Conservation (phyloP, 768 basidiomycete species). For the Cystoderma amianthinum region DNA sequence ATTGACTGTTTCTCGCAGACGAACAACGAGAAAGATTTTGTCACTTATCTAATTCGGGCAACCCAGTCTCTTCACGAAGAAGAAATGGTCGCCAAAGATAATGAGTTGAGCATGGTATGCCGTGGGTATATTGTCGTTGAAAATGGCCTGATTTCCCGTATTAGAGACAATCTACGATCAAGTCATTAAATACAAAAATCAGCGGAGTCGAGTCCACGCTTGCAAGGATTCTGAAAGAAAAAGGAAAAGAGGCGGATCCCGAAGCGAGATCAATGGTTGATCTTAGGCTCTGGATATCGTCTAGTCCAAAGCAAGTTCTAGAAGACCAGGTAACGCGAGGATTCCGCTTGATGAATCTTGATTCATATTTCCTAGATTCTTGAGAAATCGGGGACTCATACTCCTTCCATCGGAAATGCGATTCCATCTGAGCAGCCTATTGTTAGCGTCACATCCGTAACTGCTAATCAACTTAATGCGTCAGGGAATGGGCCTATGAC, state of each 20-base stretch:
- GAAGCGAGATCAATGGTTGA: conserved; percentile 30
- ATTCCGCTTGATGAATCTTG: no score
- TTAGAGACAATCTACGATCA: conserved; percentile 43
- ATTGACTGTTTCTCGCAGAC: conserved; percentile 22
- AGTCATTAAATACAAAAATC: conserved; percentile 35
- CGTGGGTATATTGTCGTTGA: conserved; percentile 3
- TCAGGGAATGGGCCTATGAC: conserved; percentile 1
- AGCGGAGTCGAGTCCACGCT: conserved; percentile 37
- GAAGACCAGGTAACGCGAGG: not conserved
- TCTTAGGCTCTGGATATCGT: conserved; percentile 29
- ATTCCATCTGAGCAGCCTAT: not conserved
- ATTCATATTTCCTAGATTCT: not conserved
- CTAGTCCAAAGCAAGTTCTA: conserved; percentile 16
- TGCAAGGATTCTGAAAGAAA: conserved; percentile 35
- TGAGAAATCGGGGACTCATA: not conserved
- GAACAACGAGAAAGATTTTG: conserved; percentile 43
- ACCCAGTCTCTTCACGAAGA: conserved; percentile 44
- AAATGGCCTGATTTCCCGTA: conserved; percentile 4
- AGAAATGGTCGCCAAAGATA: conserved; percentile 43
- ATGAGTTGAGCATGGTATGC: conserved; percentile 48
- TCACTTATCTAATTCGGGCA: conserved; percentile 33
- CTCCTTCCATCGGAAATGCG: not conserved
- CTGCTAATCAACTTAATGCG: no score
- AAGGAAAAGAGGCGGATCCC: conserved; percentile 16
- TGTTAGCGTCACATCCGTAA: not conserved